These are phyloP conservation scores for Backusella tuberculispora DNA, from an alignment of 192 early-diverging fungal species.

Conservation along the genomic window DNA sequence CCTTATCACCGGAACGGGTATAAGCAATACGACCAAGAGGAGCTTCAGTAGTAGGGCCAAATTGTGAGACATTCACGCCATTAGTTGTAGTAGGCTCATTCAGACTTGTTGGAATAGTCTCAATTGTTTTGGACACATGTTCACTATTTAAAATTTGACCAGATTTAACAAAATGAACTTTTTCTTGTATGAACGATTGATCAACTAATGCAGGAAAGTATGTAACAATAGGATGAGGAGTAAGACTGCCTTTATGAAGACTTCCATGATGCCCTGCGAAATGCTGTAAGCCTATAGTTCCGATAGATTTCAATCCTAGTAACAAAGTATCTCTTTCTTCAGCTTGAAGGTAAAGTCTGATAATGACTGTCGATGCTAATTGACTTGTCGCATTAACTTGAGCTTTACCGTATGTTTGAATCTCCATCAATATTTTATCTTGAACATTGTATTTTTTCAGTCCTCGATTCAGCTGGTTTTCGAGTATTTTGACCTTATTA, in stretches of 20 bases:
- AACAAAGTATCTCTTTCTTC: not conserved
- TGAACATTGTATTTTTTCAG: constrained; percentile 1
- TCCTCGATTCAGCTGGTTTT: not conserved
- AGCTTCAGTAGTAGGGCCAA: not conserved
- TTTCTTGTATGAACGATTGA: not conserved
- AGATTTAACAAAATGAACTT: not conserved
- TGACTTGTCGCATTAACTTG: not conserved
- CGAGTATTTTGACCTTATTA: not conserved
- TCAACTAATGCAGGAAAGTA: not conserved
- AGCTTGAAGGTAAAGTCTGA: not conserved
- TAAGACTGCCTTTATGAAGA: not conserved
- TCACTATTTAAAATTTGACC: not conserved
- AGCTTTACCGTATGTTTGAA: not conserved
- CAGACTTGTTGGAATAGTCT: not conserved
- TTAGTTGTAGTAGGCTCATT: not conserved
- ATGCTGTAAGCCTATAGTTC: not conserved
- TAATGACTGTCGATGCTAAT: not conserved
- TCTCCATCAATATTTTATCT: not conserved
- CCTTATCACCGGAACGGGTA: not conserved
- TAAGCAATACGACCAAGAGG: not conserved
- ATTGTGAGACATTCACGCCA: not conserved
- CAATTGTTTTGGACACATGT: not conserved
- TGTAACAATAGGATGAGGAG: not conserved
- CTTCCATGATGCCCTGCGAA: not conserved
- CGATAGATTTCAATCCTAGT: not conserved